Evolutionary conservation across 2,329 filamentous ascomycete species (phyloP), one percentile per base, ranked within the genome.

Genomic region (Madurella fahalii): DNA sequence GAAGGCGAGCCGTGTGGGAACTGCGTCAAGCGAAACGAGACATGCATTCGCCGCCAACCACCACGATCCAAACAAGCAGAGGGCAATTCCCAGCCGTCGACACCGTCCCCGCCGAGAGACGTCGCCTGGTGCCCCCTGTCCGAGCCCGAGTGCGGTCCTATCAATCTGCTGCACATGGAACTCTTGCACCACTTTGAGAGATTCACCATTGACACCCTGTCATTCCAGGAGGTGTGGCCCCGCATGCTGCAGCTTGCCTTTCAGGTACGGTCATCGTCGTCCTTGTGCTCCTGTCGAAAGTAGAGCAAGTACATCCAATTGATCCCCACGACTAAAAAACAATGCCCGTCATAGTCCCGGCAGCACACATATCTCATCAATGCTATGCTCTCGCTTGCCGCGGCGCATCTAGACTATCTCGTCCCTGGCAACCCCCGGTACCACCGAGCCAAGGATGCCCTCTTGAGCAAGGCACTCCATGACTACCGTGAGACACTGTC

Each of bases 101-200:
- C 47, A 20, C 47, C 47, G 30, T 51, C 44, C n/a, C 40, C 47
- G 15, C 48, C 48, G n/a, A 46, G 34, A 12, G 52, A 53, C 32
- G 2, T 53, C 31, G 31, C 39, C 37, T 54, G 42, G 45, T 45
- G 40, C n/a, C 50, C 53, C 11, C 16, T 50, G 16, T 51, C 49
- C 20, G 58, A 40, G 32, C 40, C 53, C 40, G 55, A 56, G 40
- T 46, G 44, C 18, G 31, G 51, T 11, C 57, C 53, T 9, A 60
- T 68, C 45, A 68, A 67, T 44, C 53, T 68, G 4, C 48, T 69
- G 15, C 67, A 70, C 45, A 58, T 70, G 53, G 65, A 69, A 47
- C 61, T 70, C 30, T 64, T 70, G 53, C 58, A 67, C 54, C 66
- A 69, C 56, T 69, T 67, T 45, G 60, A 66, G 20, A 58, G 61